Evolutionary conservation across 2,329 filamentous ascomycete genomes (phyloP), one percentile per base, ranked within the genome.

Genomic region (Ceratocystis albifundus): DNA sequence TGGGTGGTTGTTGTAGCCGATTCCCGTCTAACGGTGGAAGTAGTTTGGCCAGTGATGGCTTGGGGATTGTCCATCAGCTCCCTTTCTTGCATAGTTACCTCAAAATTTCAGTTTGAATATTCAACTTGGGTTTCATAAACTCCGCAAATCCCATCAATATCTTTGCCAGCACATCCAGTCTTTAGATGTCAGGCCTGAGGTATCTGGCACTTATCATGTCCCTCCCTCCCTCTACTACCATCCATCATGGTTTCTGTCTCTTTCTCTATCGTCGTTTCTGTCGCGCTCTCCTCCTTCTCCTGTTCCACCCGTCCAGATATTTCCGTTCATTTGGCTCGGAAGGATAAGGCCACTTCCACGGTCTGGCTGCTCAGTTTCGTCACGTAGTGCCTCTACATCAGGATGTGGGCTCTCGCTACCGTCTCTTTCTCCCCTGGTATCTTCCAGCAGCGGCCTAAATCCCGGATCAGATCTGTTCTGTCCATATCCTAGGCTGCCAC

Each of bases 371-470:
- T 3, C 20, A 30, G 25, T 3, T 36, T 20, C 63, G 25, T 20
- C 50, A 10, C 22, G 46, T 20, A 46, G 46, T 41, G 15, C 1
- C 30, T 46, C 22, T 44, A 4, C 44, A 6, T 41, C 12, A 17
- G 61, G 32, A 12, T 17, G 8, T 8, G 12, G 20, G 25, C 25
- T 41, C 6, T 17, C 22, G n/a, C 44, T 30, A 1, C 36, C 62
- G 8, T 28, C 46, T 17, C 30, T 25, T 36, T 25, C 50, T 41
- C 22, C 63, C 28, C 57, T 30, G 7, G 30, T 5, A 28, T 65
- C 50, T 50, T 65, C 50, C 63, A 59, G 22, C 17, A 59, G 55
- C 17, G 55, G 55, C 17, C 55, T 59, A 5, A 59, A 59, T 20
- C 15, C 55, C 1, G 28, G 7, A n/a, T 59, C 55, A 17, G 12